These are phyloP conservation scores for Fomitopsis serialis DNA, from an alignment of 768 basidiomycete species.

Conservation along the genomic window DNA sequence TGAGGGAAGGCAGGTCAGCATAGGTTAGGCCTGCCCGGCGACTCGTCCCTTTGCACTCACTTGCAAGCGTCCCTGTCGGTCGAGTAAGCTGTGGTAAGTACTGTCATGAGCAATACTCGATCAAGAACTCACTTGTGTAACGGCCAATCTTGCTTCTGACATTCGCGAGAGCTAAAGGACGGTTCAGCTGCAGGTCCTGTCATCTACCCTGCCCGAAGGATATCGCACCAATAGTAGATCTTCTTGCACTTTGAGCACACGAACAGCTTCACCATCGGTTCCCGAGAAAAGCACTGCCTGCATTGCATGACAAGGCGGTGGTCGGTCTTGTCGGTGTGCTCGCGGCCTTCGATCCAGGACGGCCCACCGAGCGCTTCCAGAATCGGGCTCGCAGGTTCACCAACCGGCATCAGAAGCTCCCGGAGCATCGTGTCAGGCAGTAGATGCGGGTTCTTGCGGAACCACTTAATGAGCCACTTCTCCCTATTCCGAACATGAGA, in stretches of 20 bases:
- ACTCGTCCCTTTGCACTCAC: not conserved
- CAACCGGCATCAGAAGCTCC: not conserved
- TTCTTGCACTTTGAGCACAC: conserved; percentile 1
- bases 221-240: conserved; percentile 3
- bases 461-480: conserved; percentile 1
- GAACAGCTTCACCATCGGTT: not conserved
- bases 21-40: not conserved
- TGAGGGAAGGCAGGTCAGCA: not conserved
- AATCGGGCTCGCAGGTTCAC: not conserved
- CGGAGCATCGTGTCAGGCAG: not conserved
- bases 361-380: conserved; percentile 1
- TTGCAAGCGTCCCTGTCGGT: conserved; percentile 1
- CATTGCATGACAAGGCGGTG: not conserved
- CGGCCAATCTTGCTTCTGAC: conserved; percentile 20
- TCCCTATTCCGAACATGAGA: not conserved
- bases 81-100: not conserved
- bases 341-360: not conserved
- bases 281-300: not conserved
- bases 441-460: conserved; percentile 2
- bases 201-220: not conserved
- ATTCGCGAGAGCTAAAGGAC: conserved; percentile 17
- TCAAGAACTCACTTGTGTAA: conserved; percentile 18
- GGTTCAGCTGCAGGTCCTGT: not conserved
- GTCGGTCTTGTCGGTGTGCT: conserved; percentile 2
- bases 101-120: not conserved